phyloP scores from a whole-genome alignment of 192 early-diverging fungal genomes.

The Mycoemilia scoparia region DNA sequence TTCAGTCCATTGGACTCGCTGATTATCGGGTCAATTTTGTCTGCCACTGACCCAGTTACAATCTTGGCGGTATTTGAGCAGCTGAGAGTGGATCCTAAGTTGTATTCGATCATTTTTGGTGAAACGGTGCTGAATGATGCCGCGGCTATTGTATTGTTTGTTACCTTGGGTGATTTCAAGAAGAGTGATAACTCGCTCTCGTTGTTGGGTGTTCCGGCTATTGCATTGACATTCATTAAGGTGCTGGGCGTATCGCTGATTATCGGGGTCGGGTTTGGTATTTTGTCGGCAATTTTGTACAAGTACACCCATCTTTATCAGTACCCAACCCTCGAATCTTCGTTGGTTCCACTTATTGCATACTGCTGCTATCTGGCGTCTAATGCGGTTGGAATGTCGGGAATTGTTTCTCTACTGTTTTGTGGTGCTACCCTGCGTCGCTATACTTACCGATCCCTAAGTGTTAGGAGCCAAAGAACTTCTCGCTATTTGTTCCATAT shows the following conservation, averaged over 20 bases:
- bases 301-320: constrained; percentile 73
- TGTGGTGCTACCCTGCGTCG: constrained; percentile 84
- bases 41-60: constrained; percentile 94
- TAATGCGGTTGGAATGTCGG: constrained; percentile 70
- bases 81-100: constrained; percentile 78
- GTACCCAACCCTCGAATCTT: constrained; percentile 73
- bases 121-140: constrained; percentile 91
- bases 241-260: constrained; percentile 67
- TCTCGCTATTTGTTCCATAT: constrained; percentile 86
- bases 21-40: constrained; percentile 85
- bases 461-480: constrained; percentile 49
- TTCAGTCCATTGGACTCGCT: constrained; percentile 80
- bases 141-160: constrained; percentile 93
- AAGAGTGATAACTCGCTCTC: constrained; percentile 43
- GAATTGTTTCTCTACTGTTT: constrained; percentile 88
- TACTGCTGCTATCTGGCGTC: constrained; percentile 88
- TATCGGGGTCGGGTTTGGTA: constrained; percentile 64
- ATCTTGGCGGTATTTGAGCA: constrained; percentile 90
- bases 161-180: constrained; percentile 58
- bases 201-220: constrained; percentile 36
- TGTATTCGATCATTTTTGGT: constrained; percentile 94
- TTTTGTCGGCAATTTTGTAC: constrained; percentile 62
- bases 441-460: constrained; percentile 87
- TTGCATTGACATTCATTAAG: constrained; percentile 54
- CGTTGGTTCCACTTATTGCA: constrained; percentile 65